Percentiles rank a stretch among this genome's conserved stretches.
Evolutionary conservation across 352 stramenopile genomes (phyloP).

Genomic region (Globisporangium nodosum): DNA sequence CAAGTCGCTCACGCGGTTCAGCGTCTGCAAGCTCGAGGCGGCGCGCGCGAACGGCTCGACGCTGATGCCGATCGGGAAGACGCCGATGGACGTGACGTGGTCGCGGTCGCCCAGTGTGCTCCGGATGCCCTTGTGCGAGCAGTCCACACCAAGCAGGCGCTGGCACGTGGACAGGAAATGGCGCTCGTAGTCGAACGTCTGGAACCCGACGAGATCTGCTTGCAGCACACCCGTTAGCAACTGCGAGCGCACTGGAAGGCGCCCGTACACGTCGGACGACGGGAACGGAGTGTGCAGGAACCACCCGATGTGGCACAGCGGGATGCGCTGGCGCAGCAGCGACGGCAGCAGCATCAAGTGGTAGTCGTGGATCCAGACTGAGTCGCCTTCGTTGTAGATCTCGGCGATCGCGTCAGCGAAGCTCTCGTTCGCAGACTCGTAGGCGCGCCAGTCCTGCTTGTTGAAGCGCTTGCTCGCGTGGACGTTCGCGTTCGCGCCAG

Average conservation of each 20-base stretch:
- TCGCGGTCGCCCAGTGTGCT: slow-evolving; percentile 63
- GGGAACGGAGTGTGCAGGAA: slow-evolving; percentile 89
- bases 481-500: slow-evolving; percentile 28
- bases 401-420: slow-evolving; percentile 83
- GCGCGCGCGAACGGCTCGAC: slow-evolving; percentile 74
- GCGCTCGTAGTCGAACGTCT: slow-evolving; percentile 89
- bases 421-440: slow-evolving; percentile 83
- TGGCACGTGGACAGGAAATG: slow-evolving; percentile 85
- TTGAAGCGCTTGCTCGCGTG: slow-evolving; percentile 77
- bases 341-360: slow-evolving; percentile 88
- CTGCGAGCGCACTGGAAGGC: slow-evolving; percentile 72
- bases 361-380: slow-evolving; percentile 89
- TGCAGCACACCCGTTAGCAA: slow-evolving; percentile 75
- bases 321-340: slow-evolving; percentile 71
- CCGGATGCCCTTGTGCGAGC: slow-evolving; percentile 69
- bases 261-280: slow-evolving; percentile 80
- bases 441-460: slow-evolving; percentile 85
- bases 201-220: slow-evolving; percentile 81
- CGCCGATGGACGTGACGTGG: slow-evolving; percentile 83
- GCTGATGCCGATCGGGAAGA: slow-evolving; percentile 86
- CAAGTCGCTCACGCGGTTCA: slow-evolving; percentile 64
- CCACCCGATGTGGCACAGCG: slow-evolving; percentile 74
- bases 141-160: slow-evolving; percentile 64
- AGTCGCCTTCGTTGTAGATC: slow-evolving; percentile 86
- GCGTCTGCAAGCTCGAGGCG: slow-evolving; percentile 43